Percentiles rank a stretch among this genome's conserved stretches.
These are phyloP conservation scores for Linderina pennispora DNA, from an alignment of 192 early-diverging fungal species.

Conservation along the genomic window DNA sequence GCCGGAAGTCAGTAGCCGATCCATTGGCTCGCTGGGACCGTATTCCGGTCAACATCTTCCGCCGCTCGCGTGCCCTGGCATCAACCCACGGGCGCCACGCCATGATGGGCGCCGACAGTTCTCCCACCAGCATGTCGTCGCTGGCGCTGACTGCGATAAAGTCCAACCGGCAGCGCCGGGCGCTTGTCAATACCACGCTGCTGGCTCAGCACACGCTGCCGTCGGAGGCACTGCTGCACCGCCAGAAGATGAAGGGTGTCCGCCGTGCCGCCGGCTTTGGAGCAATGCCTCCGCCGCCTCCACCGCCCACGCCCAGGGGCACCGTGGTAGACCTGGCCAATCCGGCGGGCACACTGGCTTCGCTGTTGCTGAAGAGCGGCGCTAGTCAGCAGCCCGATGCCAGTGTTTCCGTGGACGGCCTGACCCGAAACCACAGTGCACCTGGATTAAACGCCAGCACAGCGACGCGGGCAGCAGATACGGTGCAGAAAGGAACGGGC, in stretches of 20 bases:
- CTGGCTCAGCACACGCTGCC: slow-evolving; percentile 41
- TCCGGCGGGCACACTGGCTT: neutral
- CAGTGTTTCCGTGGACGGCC: no score
- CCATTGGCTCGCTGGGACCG: slow-evolving; percentile 43
- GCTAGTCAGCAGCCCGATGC: neutral
- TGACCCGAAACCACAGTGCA: no score
- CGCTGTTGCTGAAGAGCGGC: neutral
- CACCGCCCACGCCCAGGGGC: slow-evolving; percentile 15
- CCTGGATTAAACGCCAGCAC: no score
- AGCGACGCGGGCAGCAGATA: no score
- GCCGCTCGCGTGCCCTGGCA: slow-evolving; percentile 40
- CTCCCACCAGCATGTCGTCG: slow-evolving; percentile 24
- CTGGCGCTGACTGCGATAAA: slow-evolving; percentile 43
- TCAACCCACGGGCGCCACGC: slow-evolving; percentile 12
- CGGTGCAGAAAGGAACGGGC: neutral
- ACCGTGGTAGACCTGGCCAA: neutral
- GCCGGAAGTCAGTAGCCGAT: no score
- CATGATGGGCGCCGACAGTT: slow-evolving; percentile 12
- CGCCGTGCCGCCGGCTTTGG: neutral
- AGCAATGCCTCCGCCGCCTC: slow-evolving; percentile 13
- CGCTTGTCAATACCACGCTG: slow-evolving; percentile 37
- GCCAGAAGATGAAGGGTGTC: slow-evolving; percentile 10
- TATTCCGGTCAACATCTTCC: slow-evolving; percentile 47
- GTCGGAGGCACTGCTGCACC: slow-evolving; percentile 13
- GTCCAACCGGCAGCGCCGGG: slow-evolving; percentile 36